These are phyloP conservation scores for Linaria vulgaris DNA, from an alignment of 257 asterid genomes.

Conservation along the genomic window DNA sequence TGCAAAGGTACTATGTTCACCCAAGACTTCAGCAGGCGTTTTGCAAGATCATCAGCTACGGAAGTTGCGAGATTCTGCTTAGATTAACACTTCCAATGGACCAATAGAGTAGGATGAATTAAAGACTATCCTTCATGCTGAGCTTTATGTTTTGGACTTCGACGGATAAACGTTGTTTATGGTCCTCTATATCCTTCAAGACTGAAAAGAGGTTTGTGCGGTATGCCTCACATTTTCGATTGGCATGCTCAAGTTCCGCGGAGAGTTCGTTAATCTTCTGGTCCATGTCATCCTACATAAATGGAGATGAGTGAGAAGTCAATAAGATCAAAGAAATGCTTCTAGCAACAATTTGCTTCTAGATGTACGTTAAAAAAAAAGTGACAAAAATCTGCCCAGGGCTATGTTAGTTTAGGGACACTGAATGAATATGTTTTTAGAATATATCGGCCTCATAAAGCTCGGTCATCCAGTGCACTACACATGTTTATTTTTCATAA, in stretches of 20 bases:
- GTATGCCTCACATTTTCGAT: conserved; percentile 75
- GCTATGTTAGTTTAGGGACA: too few relatives aligned
- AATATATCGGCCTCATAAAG: too few relatives aligned
- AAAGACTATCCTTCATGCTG: conserved; percentile 65
- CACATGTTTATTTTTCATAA: too few relatives aligned
- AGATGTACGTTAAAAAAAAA: too few relatives aligned
- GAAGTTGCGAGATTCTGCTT: conserved; percentile 16
- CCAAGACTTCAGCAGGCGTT: conserved; percentile 23
- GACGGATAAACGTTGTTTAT: conserved; percentile 70
- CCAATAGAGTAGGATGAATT: conserved; percentile 24
- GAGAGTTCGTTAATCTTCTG: conserved; percentile 63
- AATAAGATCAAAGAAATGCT: conserved; percentile 6
- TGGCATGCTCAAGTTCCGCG: conserved; percentile 64
- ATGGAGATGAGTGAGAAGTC: conserved; percentile 15
- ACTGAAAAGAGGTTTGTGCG: conserved; percentile 72
- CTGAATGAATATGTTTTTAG: too few relatives aligned
- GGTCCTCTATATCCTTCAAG: conserved; percentile 87
- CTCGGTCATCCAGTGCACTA: too few relatives aligned
- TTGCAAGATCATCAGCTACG: conserved; percentile 12
- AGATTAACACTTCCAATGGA: conserved; percentile 15
- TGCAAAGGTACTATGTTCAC: neutral
- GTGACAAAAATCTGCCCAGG: neutral
- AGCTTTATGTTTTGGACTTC: conserved; percentile 77
- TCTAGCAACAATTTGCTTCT: neutral
- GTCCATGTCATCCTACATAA: conserved; percentile 78